Conservation (phyloP, 192 early-diverging fungal species). For the Backusella mclennaniae region DNA sequence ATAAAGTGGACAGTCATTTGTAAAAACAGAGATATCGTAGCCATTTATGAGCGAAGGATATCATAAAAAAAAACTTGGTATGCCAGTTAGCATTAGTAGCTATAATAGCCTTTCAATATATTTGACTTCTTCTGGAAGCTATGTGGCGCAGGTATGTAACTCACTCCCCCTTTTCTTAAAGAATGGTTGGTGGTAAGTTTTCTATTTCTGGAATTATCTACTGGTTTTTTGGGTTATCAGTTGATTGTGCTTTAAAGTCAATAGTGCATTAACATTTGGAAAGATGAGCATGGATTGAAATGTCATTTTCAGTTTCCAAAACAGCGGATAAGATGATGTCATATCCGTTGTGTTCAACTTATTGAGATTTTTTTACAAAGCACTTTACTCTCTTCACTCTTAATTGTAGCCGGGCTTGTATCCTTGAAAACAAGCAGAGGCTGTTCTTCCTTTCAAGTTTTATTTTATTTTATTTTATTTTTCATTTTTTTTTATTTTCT, state of each 20-base stretch:
- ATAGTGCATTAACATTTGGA: too few relatives aligned
- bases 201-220: neutral
- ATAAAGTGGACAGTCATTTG: neutral
- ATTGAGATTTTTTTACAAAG: too few relatives aligned
- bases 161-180: neutral
- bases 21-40: neutral
- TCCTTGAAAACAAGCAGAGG: too few relatives aligned
- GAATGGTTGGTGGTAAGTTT: neutral
- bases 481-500: too few relatives aligned
- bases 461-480: too few relatives aligned
- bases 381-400: too few relatives aligned
- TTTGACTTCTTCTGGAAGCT: neutral
- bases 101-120: neutral
- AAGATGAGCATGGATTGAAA: too few relatives aligned
- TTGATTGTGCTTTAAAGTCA: neutral
- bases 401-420: too few relatives aligned
- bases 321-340: too few relatives aligned
- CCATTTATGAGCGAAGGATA: neutral
- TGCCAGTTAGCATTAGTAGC: neutral
- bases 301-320: too few relatives aligned
- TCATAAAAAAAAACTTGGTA: neutral
- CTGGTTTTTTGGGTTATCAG: neutral
- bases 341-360: too few relatives aligned
- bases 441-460: too few relatives aligned
- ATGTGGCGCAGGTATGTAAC: neutral